Conservation (phyloP, 129 eudicot genomes). For the Silybum marianum region DNA sequence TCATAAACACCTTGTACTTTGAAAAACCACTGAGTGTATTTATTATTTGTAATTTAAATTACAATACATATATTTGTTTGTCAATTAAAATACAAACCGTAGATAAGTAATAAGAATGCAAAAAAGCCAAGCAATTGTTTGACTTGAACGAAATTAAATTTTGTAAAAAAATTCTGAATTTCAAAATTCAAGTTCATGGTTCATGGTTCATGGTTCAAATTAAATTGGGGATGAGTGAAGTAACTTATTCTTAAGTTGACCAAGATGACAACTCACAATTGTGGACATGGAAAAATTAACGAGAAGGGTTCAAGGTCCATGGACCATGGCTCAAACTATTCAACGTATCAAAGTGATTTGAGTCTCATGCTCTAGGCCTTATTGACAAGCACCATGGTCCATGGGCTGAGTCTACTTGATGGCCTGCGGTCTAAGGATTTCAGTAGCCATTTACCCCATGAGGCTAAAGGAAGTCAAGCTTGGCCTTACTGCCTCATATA, state of each 20-base stretch:
- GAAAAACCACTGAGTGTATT: too few relatives aligned
- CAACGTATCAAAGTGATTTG: neutral
- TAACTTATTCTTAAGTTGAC: neutral
- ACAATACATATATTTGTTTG: too few relatives aligned
- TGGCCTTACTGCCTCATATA: neutral
- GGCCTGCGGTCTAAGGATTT: neutral
- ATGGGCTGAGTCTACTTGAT: neutral
- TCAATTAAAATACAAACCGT: neutral
- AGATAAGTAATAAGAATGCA: neutral
- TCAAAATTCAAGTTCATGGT: too few relatives aligned
- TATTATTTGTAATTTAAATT: too few relatives aligned
- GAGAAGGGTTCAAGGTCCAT: neutral
- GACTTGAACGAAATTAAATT: too few relatives aligned
- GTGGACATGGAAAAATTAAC: neutral
- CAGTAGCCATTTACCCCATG: neutral
- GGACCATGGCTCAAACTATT: neutral
- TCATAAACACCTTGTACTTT: too few relatives aligned
- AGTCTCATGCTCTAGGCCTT: neutral
- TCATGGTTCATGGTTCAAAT: too few relatives aligned
- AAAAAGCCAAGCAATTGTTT: neutral
- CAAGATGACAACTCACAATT: neutral
- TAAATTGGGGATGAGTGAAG: too few relatives aligned
- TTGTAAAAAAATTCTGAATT: too few relatives aligned
- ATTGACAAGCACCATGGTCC: neutral
- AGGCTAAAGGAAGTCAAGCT: neutral